Evolutionary conservation across 106 monocot genomes (phyloP).

Genomic region (Ottelia alismoides): DNA sequence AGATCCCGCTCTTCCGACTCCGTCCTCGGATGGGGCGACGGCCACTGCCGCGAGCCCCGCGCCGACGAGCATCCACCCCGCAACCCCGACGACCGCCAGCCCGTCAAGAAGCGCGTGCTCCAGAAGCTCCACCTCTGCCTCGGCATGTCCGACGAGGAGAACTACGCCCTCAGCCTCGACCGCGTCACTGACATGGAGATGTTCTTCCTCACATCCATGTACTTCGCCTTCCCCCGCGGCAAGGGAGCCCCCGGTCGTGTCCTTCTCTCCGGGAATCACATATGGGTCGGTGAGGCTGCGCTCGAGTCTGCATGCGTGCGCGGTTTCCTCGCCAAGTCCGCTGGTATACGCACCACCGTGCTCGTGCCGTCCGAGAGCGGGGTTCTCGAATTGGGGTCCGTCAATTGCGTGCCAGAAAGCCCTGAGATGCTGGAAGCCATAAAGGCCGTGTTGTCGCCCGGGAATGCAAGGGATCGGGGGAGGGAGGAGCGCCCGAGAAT

Average conservation of each 20-base stretch:
- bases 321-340: slow-evolving; percentile 31
- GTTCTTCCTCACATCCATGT: slow-evolving; percentile 83
- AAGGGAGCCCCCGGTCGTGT: slow-evolving; percentile 56
- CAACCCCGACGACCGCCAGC: background rate
- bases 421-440: slow-evolving; percentile 26
- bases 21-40: too few species aligned
- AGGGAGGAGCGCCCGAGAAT: slow-evolving; percentile 20
- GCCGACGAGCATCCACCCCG: slow-evolving; percentile 9
- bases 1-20: too few species aligned
- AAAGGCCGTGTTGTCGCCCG: slow-evolving; percentile 22
- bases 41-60: slow-evolving; percentile 31
- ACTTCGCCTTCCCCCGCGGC: slow-evolving; percentile 67
- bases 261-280: slow-evolving; percentile 31
- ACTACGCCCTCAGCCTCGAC: slow-evolving; percentile 50
- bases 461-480: slow-evolving; percentile 7
- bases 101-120: slow-evolving; percentile 55
- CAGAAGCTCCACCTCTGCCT: slow-evolving; percentile 40
- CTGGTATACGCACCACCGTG: slow-evolving; percentile 53
- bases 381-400: slow-evolving; percentile 54
- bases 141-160: slow-evolving; percentile 58
- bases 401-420: slow-evolving; percentile 16
- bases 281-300: slow-evolving; percentile 37
- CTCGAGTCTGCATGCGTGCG: slow-evolving; percentile 24
- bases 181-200: slow-evolving; percentile 63
- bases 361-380: slow-evolving; percentile 45